A percentile compares a stretch with the other conserved stretches of the same genome.
Conservation (phyloP, 108 stramenopile species). For the Skeletonema costatum region DNA sequence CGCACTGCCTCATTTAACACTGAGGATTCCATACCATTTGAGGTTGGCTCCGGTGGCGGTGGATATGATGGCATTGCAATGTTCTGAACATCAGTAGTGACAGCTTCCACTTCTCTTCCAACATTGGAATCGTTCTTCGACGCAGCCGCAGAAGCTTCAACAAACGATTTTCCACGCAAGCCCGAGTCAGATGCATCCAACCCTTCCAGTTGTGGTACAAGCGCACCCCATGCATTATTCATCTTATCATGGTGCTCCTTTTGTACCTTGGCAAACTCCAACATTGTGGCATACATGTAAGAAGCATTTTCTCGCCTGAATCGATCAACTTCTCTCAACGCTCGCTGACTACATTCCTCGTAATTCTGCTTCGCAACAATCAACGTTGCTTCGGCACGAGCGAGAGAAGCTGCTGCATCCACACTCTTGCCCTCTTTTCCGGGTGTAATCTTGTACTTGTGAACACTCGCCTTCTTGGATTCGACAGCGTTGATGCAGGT, state of each 20-base stretch:
- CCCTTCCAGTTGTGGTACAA: conserved; percentile 54
- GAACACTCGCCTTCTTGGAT: conserved; percentile 29
- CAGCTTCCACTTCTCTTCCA: neutral
- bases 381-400: conserved; percentile 38
- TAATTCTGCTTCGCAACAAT: conserved; percentile 46
- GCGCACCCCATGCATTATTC: conserved; percentile 52
- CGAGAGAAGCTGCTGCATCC: conserved; percentile 41
- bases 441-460: conserved; percentile 31
- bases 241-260: conserved; percentile 64
- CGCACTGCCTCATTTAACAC: conserved; percentile 33
- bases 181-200: conserved; percentile 2
- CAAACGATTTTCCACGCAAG: conserved; percentile 15
- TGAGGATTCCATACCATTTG: conserved; percentile 21
- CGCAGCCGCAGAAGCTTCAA: conserved; percentile 21
- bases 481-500: conserved; percentile 48
- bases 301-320: conserved; percentile 55
- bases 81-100: conserved; percentile 1
- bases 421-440: conserved; percentile 48
- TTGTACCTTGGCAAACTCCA: conserved; percentile 65
- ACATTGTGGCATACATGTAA: conserved; percentile 64
- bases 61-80: conserved; percentile 41
- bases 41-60: conserved; percentile 27
- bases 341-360: conserved; percentile 57
- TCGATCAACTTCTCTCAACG: conserved; percentile 63
- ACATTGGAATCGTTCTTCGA: conserved; percentile 3